A percentile compares a stretch with the other conserved stretches of the same genome.
These are phyloP conservation scores for Salix dunnii DNA, from an alignment of 345 rosid species.

Conservation along the genomic window DNA sequence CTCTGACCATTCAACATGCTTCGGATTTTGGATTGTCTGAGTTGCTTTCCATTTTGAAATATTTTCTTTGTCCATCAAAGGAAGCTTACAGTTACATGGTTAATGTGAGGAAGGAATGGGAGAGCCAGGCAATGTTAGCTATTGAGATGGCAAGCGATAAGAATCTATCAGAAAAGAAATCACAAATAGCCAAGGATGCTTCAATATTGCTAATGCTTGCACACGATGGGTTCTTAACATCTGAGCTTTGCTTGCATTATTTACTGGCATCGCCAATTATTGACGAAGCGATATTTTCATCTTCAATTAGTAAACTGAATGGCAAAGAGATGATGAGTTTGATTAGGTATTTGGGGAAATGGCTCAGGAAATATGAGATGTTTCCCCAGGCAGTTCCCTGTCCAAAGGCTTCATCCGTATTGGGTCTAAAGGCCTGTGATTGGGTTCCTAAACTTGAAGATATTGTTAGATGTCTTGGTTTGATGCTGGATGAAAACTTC, in stretches of 20 bases:
- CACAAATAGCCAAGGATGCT: constrained; percentile 56
- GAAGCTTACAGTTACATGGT: constrained; percentile 53
- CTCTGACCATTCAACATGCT: constrained; percentile 56
- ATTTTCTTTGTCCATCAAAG: constrained; percentile 64
- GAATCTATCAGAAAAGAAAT: constrained; percentile 36
- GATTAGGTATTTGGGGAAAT: constrained; percentile 65
- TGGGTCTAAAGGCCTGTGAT: constrained; percentile 61
- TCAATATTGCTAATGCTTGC: constrained; percentile 78
- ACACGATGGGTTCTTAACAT: constrained; percentile 57
- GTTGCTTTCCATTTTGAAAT: constrained; percentile 61
- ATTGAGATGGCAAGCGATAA: constrained; percentile 41
- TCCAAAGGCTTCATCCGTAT: constrained; percentile 45
- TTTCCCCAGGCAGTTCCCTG: constrained; percentile 82
- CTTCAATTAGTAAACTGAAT: constrained; percentile 52
- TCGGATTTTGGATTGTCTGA: constrained; percentile 60
- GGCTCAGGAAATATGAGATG: constrained; percentile 79
- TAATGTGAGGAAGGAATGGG: constrained; percentile 70
- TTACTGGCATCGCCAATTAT: constrained; percentile 48
- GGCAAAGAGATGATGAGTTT: constrained; percentile 64
- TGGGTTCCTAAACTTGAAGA: constrained; percentile 83
- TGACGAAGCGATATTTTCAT: constrained; percentile 66
- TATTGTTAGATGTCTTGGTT: constrained; percentile 52
- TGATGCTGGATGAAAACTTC: constrained; percentile 73
- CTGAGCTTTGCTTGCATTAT: constrained; percentile 84
- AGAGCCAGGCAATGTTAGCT: constrained; percentile 57